Base-by-base conservation (phyloP, 192 early-diverging fungal genomes). In the Entrophospora sp. region DNA sequence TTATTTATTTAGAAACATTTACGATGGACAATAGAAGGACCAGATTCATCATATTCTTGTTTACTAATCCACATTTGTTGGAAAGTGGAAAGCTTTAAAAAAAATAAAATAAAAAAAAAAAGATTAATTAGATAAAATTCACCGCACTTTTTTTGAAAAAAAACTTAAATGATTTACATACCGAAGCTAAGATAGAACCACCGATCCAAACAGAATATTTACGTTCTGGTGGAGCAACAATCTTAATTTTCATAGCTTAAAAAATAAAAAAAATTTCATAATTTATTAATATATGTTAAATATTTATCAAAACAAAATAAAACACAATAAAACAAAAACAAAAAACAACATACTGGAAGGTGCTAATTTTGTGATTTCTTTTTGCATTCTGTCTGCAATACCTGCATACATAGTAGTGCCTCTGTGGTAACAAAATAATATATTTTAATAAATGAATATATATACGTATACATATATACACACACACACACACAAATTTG, bases 171-270 rank as follows among this genome's bases (percentile, higher is more conserved):
- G 20, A 46, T 27, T 25, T 63, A 44, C 37, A 28, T 48, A 63
- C 61, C 27, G 95, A 96, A 55, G 95, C 93, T 36, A 98, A 80
- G 62, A 98, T 96, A 64, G 94, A 95, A 56, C 95, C 95, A 83
- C 95, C 95, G 73, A 98, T 95, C 94, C 95, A 98, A 81, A 92
- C 96, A 64, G 96, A 96, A 90, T 95, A 96, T 83, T 96, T 98
- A 77, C 96, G 86, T 80, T 98, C 96, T 51, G 96, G 94, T 37
- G 96, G 96, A 68, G 94, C 94, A 75, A 95, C 92, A 75, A 98
- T 93, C 89, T n/a, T 63, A 20, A 63, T 48, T 22, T 63, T 63
- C 61, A 63, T 63, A 44, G n/a, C 61, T 63, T 34, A 57, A 57
- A 2, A 20, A 8, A 18, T 13, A 30, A 43, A 34, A 24, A 32